Conservation (phyloP, 352 stramenopile species). For the Pythium pyrilobum region DNA sequence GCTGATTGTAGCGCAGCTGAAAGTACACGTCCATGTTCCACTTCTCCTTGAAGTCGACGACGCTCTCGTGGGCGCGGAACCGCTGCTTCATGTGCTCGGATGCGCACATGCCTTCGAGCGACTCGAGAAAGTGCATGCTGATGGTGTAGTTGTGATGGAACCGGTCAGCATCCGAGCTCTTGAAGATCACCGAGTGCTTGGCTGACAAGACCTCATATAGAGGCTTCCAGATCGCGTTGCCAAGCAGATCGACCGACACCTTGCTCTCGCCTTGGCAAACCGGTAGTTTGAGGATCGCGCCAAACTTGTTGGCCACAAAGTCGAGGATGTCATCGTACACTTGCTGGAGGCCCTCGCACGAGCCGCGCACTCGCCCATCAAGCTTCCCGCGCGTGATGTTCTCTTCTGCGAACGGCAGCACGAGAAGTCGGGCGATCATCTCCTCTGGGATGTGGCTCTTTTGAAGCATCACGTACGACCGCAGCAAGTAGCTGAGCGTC, state of each 20-base stretch:
- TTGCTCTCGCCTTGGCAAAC: conserved; percentile 67
- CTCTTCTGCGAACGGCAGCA: conserved; percentile 75
- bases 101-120: conserved; percentile 59
- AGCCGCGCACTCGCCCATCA: conserved; percentile 63
- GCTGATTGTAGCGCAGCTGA: conserved; percentile 57
- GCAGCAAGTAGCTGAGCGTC: conserved; percentile 65
- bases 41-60: conserved; percentile 80
- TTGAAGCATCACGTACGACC: conserved; percentile 70
- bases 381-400: conserved; percentile 71
- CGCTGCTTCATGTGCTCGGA: conserved; percentile 49
- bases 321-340: conserved; percentile 73
- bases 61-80: conserved; percentile 66
- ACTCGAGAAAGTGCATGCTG: conserved; percentile 62
- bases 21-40: conserved; percentile 90
- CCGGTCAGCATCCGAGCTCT: conserved; percentile 62
- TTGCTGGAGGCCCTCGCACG: conserved; percentile 62
- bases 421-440: conserved; percentile 71
- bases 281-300: conserved; percentile 42
- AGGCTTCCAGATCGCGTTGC: conserved; percentile 80
- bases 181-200: conserved; percentile 81
- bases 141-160: conserved; percentile 82
- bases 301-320: conserved; percentile 72
- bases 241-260: conserved; percentile 70
- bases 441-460: conserved; percentile 76
- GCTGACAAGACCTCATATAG: conserved; percentile 54